Percentiles rank a stretch among this genome's conserved stretches.
Evolutionary conservation across 805 yeast genomes (phyloP).

Genomic region (Ogataea angusta): DNA sequence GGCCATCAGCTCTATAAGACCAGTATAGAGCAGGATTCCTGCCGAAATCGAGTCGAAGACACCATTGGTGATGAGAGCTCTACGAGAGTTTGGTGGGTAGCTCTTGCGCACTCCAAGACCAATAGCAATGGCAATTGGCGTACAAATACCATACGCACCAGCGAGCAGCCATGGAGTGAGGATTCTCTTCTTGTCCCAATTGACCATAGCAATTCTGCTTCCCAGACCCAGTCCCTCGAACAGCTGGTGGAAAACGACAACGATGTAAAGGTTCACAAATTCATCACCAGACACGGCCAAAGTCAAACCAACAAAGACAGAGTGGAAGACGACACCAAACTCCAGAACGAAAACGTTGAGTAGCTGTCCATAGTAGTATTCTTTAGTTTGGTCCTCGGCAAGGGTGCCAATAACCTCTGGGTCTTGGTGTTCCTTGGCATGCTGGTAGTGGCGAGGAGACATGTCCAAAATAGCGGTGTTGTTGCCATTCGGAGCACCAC

Average conservation of each 20-base stretch:
- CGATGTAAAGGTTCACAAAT: slow-evolving; percentile 68
- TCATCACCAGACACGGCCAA: slow-evolving; percentile 77
- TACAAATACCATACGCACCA: slow-evolving; percentile 49
- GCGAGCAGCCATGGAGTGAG: slow-evolving; percentile 59
- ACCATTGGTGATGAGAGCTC: slow-evolving; percentile 64
- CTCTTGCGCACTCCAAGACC: slow-evolving; percentile 72
- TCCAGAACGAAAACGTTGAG: slow-evolving; percentile 60
- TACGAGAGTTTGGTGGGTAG: slow-evolving; percentile 57
- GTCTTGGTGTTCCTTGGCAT: slow-evolving; percentile 42
- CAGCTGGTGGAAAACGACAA: slow-evolving; percentile 69
- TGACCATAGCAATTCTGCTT: slow-evolving; percentile 60
- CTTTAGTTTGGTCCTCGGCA: slow-evolving; percentile 27
- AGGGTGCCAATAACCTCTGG: slow-evolving; percentile 41
- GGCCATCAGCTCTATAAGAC: slow-evolving; percentile 76
- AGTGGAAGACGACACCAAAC: slow-evolving; percentile 80
- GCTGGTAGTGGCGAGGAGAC: slow-evolving; percentile 37
- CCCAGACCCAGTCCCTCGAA: slow-evolving; percentile 88
- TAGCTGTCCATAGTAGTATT: slow-evolving; percentile 51
- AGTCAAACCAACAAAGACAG: slow-evolving; percentile 76
- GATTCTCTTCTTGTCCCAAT: slow-evolving; percentile 41
- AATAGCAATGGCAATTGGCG: slow-evolving; percentile 74
- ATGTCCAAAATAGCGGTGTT: slow-evolving; percentile 3
- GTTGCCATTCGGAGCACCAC: not conserved
- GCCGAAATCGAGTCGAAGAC: slow-evolving; percentile 72
- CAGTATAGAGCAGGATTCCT: slow-evolving; percentile 75